Evolutionary conservation across 805 yeast species (phyloP), one percentile per base, ranked within the genome.

Genomic region (Ascoidea rubescens): DNA sequence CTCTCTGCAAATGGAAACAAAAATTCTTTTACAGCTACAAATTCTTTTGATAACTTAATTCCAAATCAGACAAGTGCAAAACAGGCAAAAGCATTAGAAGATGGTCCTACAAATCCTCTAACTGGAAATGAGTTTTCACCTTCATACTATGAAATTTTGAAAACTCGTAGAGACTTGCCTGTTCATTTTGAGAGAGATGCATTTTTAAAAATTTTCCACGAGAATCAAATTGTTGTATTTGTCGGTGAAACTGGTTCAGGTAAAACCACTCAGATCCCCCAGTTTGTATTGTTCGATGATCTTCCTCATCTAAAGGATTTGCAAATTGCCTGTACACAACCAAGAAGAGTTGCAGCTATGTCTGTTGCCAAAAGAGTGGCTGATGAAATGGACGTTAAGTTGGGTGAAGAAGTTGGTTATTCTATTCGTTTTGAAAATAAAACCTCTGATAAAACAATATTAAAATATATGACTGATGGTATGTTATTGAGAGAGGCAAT

Each of bases 241-340:
- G 98, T 93, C 51, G 99, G 99, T 73, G 99, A 91, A 66, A 91
- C 99, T 5, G 99, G 99, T 71, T 88, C 96, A 33, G 99, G 99
- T 78, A 91, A 91, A 68, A 91, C 98, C 31, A 91, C 99, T 0
- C 99, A 91, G 71, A 90, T 91, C 57, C 98, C 99, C 3, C 99
- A 91, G 69, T 93, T 90, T 68, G 96, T 91, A 28, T 71, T 83
- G 50, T 88, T 79, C 61, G 97, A 93, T 65, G 98, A 90, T 60
- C 77, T 91, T 77, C 96, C 97, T 16, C 96, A 88, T 62, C 71
- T 88, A 58, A 70, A 71, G 51, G 90, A 91, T 5, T 81, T 81
- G 14, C 91, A 83, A 68, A 91, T 91, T 52, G 98, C 96, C 1
- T 55, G 58, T 54, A 55, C 58, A 7, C 77, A 80, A 68, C 99